Conservation (phyloP, 164 flowering plant genomes). For the Kalanchoe fedtschenkoi region DNA sequence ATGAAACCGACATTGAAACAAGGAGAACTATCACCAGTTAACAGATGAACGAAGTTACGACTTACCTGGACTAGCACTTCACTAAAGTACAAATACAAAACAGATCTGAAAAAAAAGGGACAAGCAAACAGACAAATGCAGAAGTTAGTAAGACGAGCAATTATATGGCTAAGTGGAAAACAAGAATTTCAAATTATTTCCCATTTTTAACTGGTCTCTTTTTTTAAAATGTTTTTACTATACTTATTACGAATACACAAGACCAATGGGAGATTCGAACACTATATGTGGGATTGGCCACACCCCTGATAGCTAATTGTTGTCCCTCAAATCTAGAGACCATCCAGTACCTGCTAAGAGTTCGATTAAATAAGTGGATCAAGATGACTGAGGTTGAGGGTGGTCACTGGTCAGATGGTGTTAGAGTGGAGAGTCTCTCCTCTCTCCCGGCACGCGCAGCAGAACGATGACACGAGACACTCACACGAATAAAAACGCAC, state of each 20-base stretch:
- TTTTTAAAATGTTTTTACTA: too few relatives aligned
- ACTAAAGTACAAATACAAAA: conserved; percentile 55
- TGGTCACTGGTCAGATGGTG: too few relatives aligned
- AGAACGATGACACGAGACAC: too few relatives aligned
- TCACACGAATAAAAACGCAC: too few relatives aligned
- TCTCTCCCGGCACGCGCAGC: too few relatives aligned
- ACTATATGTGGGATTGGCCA: too few relatives aligned
- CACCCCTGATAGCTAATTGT: too few relatives aligned
- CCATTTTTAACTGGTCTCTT: not conserved
- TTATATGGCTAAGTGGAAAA: not conserved
- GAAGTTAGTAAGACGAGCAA: not conserved
- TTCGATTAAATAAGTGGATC: not conserved
- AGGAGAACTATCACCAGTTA: not conserved
- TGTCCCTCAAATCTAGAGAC: not conserved
- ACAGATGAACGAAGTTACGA: conserved; percentile 8
- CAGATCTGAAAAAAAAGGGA: conserved; percentile 41
- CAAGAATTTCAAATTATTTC: not conserved
- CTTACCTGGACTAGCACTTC: conserved; percentile 74
- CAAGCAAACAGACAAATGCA: too few relatives aligned
- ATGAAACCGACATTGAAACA: not conserved
- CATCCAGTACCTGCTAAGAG: not conserved
- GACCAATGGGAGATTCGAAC: too few relatives aligned
- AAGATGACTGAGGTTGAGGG: not conserved
- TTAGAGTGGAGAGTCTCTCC: too few relatives aligned
- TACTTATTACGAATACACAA: too few relatives aligned